phyloP scores from a whole-genome alignment of 1,284 basidiomycete species.

The Trichosporon coremiiforme region DNA sequence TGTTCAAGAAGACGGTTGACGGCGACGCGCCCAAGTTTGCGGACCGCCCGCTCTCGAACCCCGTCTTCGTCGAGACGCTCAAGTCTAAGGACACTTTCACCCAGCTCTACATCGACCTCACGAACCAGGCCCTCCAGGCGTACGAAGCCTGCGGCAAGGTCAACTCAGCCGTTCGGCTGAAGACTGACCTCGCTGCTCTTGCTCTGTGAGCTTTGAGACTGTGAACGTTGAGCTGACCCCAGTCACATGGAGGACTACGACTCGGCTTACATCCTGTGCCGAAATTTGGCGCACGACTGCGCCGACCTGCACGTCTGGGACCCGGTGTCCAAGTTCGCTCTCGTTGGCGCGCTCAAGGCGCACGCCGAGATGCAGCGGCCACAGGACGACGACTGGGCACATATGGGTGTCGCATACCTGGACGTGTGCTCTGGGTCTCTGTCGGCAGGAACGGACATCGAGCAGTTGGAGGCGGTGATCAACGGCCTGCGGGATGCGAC shows the following conservation, averaged over 20 bases:
- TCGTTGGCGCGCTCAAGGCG: constrained; percentile 42
- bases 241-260: constrained; percentile 40
- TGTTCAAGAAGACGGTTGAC: neutral
- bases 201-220: constrained; percentile 66
- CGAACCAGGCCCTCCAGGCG: constrained; percentile 77
- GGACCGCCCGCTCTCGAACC: constrained; percentile 61
- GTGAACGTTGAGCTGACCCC: constrained; percentile 8
- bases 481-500: constrained; percentile 32
- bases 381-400: constrained; percentile 44
- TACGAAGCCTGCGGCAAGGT: constrained; percentile 77
- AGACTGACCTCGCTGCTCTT: constrained; percentile 79
- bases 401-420: constrained; percentile 51
- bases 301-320: constrained; percentile 47
- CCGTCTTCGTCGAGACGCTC: constrained; percentile 68
- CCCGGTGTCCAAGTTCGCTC: constrained; percentile 41
- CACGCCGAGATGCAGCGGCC: constrained; percentile 37
- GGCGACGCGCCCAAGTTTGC: neutral
- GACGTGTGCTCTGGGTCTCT: constrained; percentile 28
- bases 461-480: constrained; percentile 29
- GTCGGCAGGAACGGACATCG: constrained; percentile 6
- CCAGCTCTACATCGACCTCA: constrained; percentile 70
- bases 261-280: constrained; percentile 42
- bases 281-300: constrained; percentile 44
- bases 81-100: constrained; percentile 67
- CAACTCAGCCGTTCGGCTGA: constrained; percentile 80